These are phyloP conservation scores for Pezicula radicicola DNA, from an alignment of 2,329 filamentous ascomycete species.

Conservation along the genomic window DNA sequence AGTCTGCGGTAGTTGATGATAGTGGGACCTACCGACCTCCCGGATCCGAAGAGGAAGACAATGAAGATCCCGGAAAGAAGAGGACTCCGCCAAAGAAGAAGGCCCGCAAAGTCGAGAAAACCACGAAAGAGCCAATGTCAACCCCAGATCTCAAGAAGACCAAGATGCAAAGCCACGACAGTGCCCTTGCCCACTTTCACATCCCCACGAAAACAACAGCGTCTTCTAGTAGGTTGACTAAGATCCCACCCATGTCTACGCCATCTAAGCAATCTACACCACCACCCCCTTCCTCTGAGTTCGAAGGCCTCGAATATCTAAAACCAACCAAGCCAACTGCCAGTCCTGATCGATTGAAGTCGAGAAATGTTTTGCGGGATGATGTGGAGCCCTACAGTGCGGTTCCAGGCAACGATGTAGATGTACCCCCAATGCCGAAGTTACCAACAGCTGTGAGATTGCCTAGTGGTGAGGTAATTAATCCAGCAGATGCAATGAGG, in stretches of 20 bases:
- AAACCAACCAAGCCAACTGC: slow-evolving; percentile 5
- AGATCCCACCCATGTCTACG: neutral
- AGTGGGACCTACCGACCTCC: slow-evolving; percentile 15
- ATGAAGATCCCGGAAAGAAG: slow-evolving; percentile 7
- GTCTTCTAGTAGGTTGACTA: neutral
- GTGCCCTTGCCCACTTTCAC: neutral
- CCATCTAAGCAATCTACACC: slow-evolving; percentile 11
- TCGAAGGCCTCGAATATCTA: slow-evolving; percentile 11
- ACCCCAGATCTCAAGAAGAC: slow-evolving; percentile 1
- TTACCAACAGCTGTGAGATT: slow-evolving; percentile 21
- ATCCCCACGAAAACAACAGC: neutral
- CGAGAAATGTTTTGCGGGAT: neutral
- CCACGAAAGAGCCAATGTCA: neutral
- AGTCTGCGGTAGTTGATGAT: slow-evolving; percentile 11
- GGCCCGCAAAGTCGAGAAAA: neutral
- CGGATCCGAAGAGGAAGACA: slow-evolving; percentile 13
- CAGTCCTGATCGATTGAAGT: neutral
- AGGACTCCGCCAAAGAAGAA: slow-evolving; percentile 11
- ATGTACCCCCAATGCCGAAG: slow-evolving; percentile 19
- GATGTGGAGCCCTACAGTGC: slow-evolving; percentile 4
- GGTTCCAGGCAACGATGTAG: slow-evolving; percentile 3
- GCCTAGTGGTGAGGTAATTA: slow-evolving; percentile 18
- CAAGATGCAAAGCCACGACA: neutral
- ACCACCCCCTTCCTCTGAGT: slow-evolving; percentile 12
- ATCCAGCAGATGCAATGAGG: slow-evolving; percentile 1